A percentile compares a stretch with the other conserved stretches of the same genome.
These are phyloP conservation scores for Balakata baccata DNA, from an alignment of 345 rosid genomes.

Conservation along the genomic window DNA sequence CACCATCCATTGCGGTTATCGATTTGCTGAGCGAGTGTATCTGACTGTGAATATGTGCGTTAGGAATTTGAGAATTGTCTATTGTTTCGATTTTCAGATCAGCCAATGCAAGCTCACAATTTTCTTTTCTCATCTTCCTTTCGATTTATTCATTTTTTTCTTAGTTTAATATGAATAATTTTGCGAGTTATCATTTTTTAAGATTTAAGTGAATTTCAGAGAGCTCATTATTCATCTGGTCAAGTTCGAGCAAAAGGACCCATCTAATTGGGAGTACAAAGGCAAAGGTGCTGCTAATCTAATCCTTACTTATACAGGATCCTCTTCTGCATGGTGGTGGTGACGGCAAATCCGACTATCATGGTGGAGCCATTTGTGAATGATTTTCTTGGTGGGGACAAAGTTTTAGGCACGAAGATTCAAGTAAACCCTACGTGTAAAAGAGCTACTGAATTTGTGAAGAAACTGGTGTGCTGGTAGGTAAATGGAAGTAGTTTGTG, in stretches of 20 bases:
- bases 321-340: conserved; percentile 73
- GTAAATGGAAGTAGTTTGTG: conserved; percentile 75
- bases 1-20: background rate
- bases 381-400: conserved; percentile 83
- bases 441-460: conserved; percentile 85
- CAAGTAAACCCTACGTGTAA: conserved; percentile 77
- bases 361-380: conserved; percentile 95
- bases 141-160: too few species aligned
- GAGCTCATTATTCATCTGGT: conserved; percentile 10
- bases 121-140: too few species aligned
- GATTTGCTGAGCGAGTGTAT: too few species aligned
- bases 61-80: background rate
- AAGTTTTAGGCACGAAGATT: conserved; percentile 90
- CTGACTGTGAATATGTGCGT: background rate
- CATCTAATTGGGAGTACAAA: conserved; percentile 78
- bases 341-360: conserved; percentile 82
- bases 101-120: background rate
- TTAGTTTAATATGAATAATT: background rate
- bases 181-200: background rate
- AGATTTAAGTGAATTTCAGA: background rate
- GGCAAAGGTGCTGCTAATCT: conserved; percentile 98
- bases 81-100: background rate
- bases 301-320: conserved; percentile 79
- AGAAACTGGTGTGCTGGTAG: conserved; percentile 75
- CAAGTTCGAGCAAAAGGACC: conserved; percentile 53